phyloP scores from a whole-genome alignment of 768 basidiomycete genomes.

The Lyophyllum shimeji region DNA sequence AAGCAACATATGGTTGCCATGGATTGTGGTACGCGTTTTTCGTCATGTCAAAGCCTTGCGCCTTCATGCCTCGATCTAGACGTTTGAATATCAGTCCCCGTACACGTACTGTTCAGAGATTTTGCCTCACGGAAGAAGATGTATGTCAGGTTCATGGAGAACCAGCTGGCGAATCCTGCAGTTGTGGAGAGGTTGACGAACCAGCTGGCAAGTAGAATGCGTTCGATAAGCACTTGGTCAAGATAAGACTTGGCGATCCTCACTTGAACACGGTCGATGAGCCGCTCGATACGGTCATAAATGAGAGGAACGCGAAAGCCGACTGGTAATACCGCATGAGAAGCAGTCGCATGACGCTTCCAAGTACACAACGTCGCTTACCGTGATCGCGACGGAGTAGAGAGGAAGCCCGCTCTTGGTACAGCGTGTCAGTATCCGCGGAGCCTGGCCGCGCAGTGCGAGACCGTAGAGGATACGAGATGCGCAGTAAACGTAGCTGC shows the following conservation, averaged over 20 bases:
- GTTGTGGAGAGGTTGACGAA: conserved; percentile 68
- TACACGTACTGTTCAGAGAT: no score
- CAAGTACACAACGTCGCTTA: conserved; percentile 24
- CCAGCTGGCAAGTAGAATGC: conserved; percentile 42
- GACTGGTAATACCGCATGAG: no score
- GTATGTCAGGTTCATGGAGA: conserved; percentile 69
- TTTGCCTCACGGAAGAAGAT: conserved; percentile 68
- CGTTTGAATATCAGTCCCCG: no score
- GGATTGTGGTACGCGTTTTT: conserved; percentile 61
- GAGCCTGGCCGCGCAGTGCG: conserved; percentile 51
- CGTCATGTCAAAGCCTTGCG: conserved; percentile 62
- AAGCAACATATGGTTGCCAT: conserved; percentile 67
- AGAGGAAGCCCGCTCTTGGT: conserved; percentile 51
- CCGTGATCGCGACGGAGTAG: conserved; percentile 33
- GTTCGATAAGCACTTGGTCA: background rate
- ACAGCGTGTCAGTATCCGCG: conserved; percentile 40
- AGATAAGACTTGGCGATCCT: conserved; percentile 16
- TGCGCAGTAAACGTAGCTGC: conserved; percentile 59
- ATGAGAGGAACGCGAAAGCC: conserved; percentile 50
- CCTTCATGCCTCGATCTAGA: conserved; percentile 57
- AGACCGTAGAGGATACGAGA: conserved; percentile 55
- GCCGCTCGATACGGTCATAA: conserved; percentile 64
- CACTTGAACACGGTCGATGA: conserved; percentile 59
- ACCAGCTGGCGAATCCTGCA: conserved; percentile 70
- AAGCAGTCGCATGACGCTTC: no score